phyloP scores from a whole-genome alignment of 306 rosid species.

The Hippophae gyantsensis region DNA sequence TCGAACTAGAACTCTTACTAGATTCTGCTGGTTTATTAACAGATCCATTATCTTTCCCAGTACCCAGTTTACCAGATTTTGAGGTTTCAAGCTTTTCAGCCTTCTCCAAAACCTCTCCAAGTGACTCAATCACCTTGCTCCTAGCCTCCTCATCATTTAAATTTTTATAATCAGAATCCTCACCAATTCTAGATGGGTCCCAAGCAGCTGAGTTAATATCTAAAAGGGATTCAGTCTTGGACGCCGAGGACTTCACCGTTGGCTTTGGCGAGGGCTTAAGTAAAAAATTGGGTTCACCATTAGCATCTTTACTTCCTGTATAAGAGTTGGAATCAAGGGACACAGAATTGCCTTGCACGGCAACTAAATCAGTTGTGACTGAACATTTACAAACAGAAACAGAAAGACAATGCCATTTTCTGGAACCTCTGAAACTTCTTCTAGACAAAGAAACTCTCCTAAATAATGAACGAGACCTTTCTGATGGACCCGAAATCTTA shows the following conservation, averaged over 20 bases:
- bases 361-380: conserved; percentile 65
- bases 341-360: conserved; percentile 69
- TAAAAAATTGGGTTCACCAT: conserved; percentile 40
- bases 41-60: conserved; percentile 33
- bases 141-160: conserved; percentile 43
- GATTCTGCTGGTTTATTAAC: conserved; percentile 35
- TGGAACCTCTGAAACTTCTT: conserved; percentile 37
- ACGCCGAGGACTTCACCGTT: conserved; percentile 43
- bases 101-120: conserved; percentile 93
- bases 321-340: conserved; percentile 63
- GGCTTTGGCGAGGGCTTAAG: conserved; percentile 91
- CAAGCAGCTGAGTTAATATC: conserved; percentile 28
- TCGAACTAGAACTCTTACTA: conserved; percentile 23
- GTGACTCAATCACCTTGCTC: conserved; percentile 76
- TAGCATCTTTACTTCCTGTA: conserved; percentile 39
- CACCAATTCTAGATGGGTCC: conserved; percentile 31
- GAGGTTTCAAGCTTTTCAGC: conserved; percentile 68
- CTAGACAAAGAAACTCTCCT: conserved; percentile 62
- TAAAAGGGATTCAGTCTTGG: conserved; percentile 30
- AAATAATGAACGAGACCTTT: conserved; percentile 45
- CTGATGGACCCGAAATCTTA: conserved; percentile 42
- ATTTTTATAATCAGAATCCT: conserved; percentile 19
- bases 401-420: conserved; percentile 68
- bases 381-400: conserved; percentile 87
- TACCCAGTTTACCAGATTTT: conserved; percentile 19